These are phyloP conservation scores for Exophiala bonariae DNA, from an alignment of 2,329 filamentous ascomycete species.

Conservation along the genomic window DNA sequence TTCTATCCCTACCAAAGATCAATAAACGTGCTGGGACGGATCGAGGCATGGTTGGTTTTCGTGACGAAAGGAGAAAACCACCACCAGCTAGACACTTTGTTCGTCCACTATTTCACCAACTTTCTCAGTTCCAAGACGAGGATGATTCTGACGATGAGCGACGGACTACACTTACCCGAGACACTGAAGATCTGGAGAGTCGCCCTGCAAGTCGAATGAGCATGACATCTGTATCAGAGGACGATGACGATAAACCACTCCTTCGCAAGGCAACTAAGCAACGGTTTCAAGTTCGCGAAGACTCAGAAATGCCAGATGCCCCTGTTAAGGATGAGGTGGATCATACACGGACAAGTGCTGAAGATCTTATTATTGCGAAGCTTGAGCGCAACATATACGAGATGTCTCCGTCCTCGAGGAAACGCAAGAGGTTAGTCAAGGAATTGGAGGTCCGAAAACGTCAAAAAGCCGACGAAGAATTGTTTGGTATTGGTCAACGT, in stretches of 20 bases:
- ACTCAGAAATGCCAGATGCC: conserved; percentile 28
- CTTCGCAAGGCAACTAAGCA: conserved; percentile 27
- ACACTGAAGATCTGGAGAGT: conserved; percentile 85
- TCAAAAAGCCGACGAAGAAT: conserved; percentile 79
- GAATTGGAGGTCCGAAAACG: conserved; percentile 73
- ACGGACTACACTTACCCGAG: conserved; percentile 64
- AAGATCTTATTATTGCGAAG: conserved; percentile 30
- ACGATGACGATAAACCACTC: conserved; percentile 46
- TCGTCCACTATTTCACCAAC: conserved; percentile 77
- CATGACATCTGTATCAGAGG: conserved; percentile 53
- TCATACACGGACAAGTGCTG: conserved; percentile 20
- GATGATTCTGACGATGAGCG: conserved; percentile 90
- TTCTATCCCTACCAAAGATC: conserved; percentile 71
- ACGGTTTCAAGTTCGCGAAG: conserved; percentile 25
- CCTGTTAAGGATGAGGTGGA: conserved; percentile 28
- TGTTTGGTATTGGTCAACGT: conserved; percentile 64
- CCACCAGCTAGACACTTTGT: conserved; percentile 62
- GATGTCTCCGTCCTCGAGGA: conserved; percentile 58
- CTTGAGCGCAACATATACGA: conserved; percentile 41
- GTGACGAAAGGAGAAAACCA: conserved; percentile 65
- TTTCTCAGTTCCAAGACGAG: conserved; percentile 71
- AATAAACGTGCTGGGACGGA: conserved; percentile 64
- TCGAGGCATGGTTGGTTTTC: conserved; percentile 62
- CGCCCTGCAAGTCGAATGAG: conserved; percentile 72
- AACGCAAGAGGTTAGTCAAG: conserved; percentile 72